Evolutionary conservation across 2,329 filamentous ascomycete genomes (phyloP).

Genomic region (Sphaerulina vaccinii): DNA sequence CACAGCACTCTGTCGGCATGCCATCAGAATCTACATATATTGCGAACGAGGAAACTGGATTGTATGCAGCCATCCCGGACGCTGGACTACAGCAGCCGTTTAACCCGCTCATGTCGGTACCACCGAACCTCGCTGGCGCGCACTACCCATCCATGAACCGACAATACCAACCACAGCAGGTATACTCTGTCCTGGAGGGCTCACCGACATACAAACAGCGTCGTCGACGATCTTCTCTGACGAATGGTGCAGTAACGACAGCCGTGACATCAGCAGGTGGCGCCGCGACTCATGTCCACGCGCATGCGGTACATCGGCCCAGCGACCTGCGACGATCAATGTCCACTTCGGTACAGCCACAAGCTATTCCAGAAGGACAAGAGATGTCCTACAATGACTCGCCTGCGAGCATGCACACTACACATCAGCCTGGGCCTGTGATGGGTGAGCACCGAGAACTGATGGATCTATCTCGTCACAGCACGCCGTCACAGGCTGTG

Average conservation of each 20-base stretch:
- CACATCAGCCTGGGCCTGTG: conserved; percentile 56
- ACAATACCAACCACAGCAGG: conserved; percentile 75
- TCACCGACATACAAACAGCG: conserved; percentile 99
- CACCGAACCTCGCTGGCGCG: conserved; percentile 76
- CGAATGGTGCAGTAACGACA: conserved; percentile 66
- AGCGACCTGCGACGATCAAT: conserved; percentile 90
- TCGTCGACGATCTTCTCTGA: conserved; percentile 87
- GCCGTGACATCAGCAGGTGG: conserved; percentile 48
- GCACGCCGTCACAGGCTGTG: conserved; percentile 83
- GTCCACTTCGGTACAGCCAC: conserved; percentile 79
- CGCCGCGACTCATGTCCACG: conserved; percentile 38
- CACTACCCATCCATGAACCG: conserved; percentile 73
- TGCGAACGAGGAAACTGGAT: conserved; percentile 92
- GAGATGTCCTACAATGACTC: conserved; percentile 78
- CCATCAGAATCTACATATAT: conserved; percentile 92
- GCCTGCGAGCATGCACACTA: conserved; percentile 72
- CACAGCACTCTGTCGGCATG: conserved; percentile 83
- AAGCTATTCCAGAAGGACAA: conserved; percentile 48
- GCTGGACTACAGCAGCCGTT: conserved; percentile 73
- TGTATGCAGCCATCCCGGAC: conserved; percentile 94
- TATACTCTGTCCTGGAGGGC: conserved; percentile 86
- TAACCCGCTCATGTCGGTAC: conserved; percentile 87
- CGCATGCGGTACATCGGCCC: conserved; percentile 68
- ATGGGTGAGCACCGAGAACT: conserved; percentile 77
- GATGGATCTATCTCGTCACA: conserved; percentile 80